Evolutionary conservation across 305 asterid species (phyloP).

Genomic region (Solanum hybrid): DNA sequence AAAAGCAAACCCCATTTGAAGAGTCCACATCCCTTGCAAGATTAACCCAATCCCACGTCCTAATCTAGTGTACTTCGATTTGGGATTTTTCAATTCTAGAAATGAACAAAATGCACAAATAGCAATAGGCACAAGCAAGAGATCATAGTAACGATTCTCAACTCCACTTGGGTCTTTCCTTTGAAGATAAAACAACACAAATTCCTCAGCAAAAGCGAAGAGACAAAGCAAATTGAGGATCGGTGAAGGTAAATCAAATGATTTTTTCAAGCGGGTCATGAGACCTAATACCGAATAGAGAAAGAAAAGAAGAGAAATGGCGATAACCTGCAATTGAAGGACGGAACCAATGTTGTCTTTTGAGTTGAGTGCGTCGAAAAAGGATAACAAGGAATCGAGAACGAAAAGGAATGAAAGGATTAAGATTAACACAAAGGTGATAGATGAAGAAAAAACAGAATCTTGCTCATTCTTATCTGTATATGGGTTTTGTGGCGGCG

Average conservation of each 20-base stretch:
- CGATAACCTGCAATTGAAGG: constrained; percentile 61
- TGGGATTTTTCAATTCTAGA: constrained; percentile 52
- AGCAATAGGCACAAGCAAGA: constrained; percentile 58
- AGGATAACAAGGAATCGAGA: constrained; percentile 51
- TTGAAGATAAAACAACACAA: constrained; percentile 57
- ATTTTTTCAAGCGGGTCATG: constrained; percentile 19
- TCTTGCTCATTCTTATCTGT: constrained; percentile 4
- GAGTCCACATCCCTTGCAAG: constrained; percentile 77
- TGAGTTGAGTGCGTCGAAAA: constrained; percentile 49
- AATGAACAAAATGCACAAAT: constrained; percentile 66
- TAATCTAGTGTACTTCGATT: constrained; percentile 39
- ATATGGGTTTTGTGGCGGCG: constrained; percentile 6
- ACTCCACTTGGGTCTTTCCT: constrained; percentile 86
- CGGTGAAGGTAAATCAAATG: constrained; percentile 34
- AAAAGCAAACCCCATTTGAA: constrained; percentile 92
- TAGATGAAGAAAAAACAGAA: constrained; percentile 29
- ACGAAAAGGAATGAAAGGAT: constrained; percentile 44
- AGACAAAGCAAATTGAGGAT: constrained; percentile 45
- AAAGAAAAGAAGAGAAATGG: constrained; percentile 46
- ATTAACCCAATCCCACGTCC: constrained; percentile 74
- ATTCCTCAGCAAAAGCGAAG: constrained; percentile 79
- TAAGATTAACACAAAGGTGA: constrained; percentile 43
- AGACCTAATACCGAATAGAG: constrained; percentile 60
- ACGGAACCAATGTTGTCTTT: constrained; percentile 55
- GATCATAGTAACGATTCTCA: constrained; percentile 77